Percentiles rank a stretch among this genome's conserved stretches.
phyloP scores from a whole-genome alignment of 345 rosid species.

The Zanthoxylum bungeanum region DNA sequence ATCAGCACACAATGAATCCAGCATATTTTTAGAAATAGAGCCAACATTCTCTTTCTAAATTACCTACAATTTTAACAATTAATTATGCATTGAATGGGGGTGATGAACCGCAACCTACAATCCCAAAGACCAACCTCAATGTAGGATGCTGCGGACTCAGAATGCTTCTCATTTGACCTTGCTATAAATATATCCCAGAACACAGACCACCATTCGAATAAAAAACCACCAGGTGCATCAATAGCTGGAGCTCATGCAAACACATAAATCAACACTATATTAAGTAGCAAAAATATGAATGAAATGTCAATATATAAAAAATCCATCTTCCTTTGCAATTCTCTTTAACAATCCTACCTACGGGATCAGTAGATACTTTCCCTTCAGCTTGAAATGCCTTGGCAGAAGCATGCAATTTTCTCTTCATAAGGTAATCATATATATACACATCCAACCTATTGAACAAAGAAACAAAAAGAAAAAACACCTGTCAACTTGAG shows the following conservation, averaged over 20 bases:
- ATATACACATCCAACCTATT: constrained; percentile 71
- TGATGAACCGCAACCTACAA: background rate
- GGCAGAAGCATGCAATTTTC: constrained; percentile 57
- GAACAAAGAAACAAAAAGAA: background rate
- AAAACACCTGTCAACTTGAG: background rate
- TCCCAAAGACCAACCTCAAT: constrained; percentile 37
- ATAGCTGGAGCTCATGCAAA: constrained; percentile 40
- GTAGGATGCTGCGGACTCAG: constrained; percentile 57
- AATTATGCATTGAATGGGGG: background rate
- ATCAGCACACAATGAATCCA: background rate
- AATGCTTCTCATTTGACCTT: constrained; percentile 52
- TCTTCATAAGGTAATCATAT: constrained; percentile 61
- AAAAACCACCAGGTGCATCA: constrained; percentile 67
- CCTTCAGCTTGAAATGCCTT: constrained; percentile 64
- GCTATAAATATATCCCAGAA: constrained; percentile 72
- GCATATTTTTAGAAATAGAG: background rate
- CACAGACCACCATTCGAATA: constrained; percentile 83
- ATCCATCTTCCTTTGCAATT: background rate
- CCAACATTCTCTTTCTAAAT: background rate
- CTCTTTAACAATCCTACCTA: constrained; percentile 38
- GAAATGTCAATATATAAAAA: background rate
- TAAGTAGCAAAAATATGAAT: constrained; percentile 4
- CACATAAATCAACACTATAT: constrained; percentile 4
- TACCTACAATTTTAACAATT: background rate
- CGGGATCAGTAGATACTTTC: constrained; percentile 53